phyloP scores from a whole-genome alignment of 257 asterid genomes.

The Marsdenia floribunda region DNA sequence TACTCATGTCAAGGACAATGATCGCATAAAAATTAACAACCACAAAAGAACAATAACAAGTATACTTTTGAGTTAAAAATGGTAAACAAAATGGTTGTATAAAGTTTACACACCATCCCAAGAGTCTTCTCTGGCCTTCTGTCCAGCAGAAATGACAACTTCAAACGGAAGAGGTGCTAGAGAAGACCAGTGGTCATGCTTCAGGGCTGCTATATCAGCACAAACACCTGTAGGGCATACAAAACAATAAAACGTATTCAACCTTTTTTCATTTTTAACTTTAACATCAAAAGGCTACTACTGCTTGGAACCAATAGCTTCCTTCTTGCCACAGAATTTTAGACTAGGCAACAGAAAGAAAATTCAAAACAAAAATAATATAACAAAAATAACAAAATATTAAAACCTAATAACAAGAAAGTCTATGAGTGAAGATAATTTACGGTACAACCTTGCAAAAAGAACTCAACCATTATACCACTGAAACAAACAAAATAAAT shows the following conservation, averaged over 20 bases:
- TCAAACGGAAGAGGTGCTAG: slow-evolving; percentile 98
- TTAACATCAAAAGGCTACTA: background rate
- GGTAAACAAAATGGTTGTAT: slow-evolving; percentile 12
- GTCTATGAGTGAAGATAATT: background rate
- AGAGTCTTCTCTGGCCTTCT: slow-evolving; percentile 88
- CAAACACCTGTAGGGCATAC: slow-evolving; percentile 60
- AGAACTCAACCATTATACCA: background rate
- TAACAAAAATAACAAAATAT: too few species aligned
- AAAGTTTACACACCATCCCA: slow-evolving; percentile 62
- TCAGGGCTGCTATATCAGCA: slow-evolving; percentile 73
- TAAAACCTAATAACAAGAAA: background rate
- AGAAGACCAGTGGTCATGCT: slow-evolving; percentile 93
- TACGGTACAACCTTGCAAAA: background rate
- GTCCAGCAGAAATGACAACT: slow-evolving; percentile 93
- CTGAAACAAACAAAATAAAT: background rate
- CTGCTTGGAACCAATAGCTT: background rate
- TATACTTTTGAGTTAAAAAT: slow-evolving; percentile 12
- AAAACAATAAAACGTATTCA: slow-evolving; percentile 1
- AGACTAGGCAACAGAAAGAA: background rate
- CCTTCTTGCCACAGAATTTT: background rate
- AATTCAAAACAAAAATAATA: background rate
- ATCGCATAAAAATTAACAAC: slow-evolving; percentile 20
- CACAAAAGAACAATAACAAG: slow-evolving; percentile 7
- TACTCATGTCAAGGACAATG: slow-evolving; percentile 29
- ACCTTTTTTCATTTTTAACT: background rate